Evolutionary conservation across 1,284 basidiomycete genomes (phyloP).

Genomic region (Cutaneotrichosporon spelunceum): DNA sequence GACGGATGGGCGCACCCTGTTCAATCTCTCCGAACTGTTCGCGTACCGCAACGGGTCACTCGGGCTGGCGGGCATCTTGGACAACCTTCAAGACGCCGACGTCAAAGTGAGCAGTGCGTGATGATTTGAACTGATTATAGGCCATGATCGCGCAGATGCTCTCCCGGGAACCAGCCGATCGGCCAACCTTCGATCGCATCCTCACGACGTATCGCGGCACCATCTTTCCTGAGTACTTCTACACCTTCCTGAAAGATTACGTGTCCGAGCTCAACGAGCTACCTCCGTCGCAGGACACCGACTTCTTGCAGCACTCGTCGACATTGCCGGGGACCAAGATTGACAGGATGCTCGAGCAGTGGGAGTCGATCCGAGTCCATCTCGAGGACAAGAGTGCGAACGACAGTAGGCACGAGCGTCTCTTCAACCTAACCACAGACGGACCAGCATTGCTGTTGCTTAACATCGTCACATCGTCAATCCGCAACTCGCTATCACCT

Average conservation of each 20-base stretch:
- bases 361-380: constrained; percentile 45
- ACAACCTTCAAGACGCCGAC: constrained; percentile 72
- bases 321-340: constrained; percentile 37
- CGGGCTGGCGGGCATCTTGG: constrained; percentile 69
- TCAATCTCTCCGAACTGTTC: constrained; percentile 92
- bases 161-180: constrained; percentile 66
- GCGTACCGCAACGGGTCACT: constrained; percentile 87
- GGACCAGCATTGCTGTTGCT: constrained; percentile 75
- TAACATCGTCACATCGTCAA: constrained; percentile 81
- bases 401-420: constrained; percentile 29
- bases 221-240: constrained; percentile 88
- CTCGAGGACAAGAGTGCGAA: constrained; percentile 32
- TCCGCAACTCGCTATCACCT: constrained; percentile 82
- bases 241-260: constrained; percentile 89
- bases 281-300: constrained; percentile 16
- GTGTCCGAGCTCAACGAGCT: constrained; percentile 72
- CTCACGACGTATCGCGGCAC: constrained; percentile 71
- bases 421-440: constrained; percentile 54
- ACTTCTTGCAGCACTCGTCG: constrained; percentile 32
- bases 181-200: constrained; percentile 81
- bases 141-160: constrained; percentile 87
- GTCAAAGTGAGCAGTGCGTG: constrained; percentile 63
- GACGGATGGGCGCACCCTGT: constrained; percentile 88
- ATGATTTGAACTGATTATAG: constrained; percentile 53
- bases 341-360: constrained; percentile 45